These are phyloP conservation scores for Candida nanaspora DNA, from an alignment of 805 yeast genomes.

Conservation along the genomic window DNA sequence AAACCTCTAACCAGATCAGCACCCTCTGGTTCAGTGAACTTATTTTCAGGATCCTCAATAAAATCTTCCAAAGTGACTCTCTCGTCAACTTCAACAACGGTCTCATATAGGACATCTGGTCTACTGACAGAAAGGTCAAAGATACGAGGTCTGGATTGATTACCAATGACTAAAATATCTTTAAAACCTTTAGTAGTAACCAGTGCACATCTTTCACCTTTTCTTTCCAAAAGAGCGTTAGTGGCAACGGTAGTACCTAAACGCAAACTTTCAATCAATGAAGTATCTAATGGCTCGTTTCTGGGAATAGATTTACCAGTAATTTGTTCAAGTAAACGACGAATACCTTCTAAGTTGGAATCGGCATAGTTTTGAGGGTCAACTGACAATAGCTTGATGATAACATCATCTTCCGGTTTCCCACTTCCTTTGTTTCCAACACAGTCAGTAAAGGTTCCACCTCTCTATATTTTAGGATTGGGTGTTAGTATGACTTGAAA, in stretches of 20 bases:
- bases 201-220: conserved; percentile 83
- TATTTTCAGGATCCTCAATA: conserved; percentile 60
- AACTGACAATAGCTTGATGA: conserved; percentile 70
- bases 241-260: conserved; percentile 97
- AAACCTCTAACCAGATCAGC: conserved; percentile 42
- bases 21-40: conserved; percentile 17
- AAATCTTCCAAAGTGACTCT: conserved; percentile 79
- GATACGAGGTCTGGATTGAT: conserved; percentile 85
- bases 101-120: conserved; percentile 63
- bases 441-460: conserved; percentile 90
- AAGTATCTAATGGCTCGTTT: conserved; percentile 51
- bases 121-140: conserved; percentile 74
- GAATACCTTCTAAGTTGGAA: conserved; percentile 89
- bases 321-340: conserved; percentile 62
- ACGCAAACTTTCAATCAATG: conserved; percentile 58
- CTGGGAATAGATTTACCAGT: conserved; percentile 50
- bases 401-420: conserved; percentile 43
- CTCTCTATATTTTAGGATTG: conserved; percentile 32
- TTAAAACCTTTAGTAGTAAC: conserved; percentile 84
- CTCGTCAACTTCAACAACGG: conserved; percentile 82
- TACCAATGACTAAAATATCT: conserved; percentile 78
- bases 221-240: conserved; percentile 85
- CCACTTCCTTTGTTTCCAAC: conserved; percentile 39
- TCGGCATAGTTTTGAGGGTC: conserved; percentile 84
- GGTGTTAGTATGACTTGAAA: too few species aligned